Percentiles rank a stretch among this genome's conserved stretches.
Evolutionary conservation across 2,329 filamentous ascomycete species (phyloP).

Genomic region (Fusarium sp.): DNA sequence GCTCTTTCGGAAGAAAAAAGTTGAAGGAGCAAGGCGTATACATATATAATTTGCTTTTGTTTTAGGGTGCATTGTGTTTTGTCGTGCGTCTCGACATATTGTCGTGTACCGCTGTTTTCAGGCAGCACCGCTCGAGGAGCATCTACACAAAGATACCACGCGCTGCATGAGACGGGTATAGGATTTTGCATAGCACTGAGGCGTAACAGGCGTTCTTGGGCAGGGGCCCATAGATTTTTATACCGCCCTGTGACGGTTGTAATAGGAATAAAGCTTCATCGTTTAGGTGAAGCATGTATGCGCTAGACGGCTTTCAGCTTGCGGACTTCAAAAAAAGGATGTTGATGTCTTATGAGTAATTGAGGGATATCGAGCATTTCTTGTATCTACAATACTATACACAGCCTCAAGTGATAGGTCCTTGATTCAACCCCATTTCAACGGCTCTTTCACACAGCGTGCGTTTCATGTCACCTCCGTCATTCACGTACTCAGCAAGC

Average conservation of each 20-base stretch:
- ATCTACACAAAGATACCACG: constrained; percentile 31
- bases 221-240: constrained; percentile 30
- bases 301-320: constrained; percentile 15
- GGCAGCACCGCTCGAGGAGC: constrained; percentile 6
- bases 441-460: constrained; percentile 58
- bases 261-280: constrained; percentile 29
- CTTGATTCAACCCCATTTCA: constrained; percentile 49
- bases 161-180: constrained; percentile 30
- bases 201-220: constrained; percentile 35
- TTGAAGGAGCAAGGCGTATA: constrained; percentile 27
- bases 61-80: constrained; percentile 20
- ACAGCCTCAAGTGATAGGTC: background rate
- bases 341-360: background rate
- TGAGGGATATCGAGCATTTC: background rate
- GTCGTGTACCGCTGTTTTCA: constrained; percentile 15
- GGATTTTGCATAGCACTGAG: constrained; percentile 35
- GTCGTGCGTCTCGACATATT: constrained; percentile 17
- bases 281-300: constrained; percentile 13
- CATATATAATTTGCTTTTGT: constrained; percentile 14
- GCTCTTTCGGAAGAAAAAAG: constrained; percentile 19
- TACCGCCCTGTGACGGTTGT: constrained; percentile 16
- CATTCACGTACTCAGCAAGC: constrained; percentile 68
- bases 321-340: background rate
- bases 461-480: constrained; percentile 60
- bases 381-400: background rate